Conservation (phyloP, 2,329 filamentous ascomycete genomes). For the Penicillium sp. region DNA sequence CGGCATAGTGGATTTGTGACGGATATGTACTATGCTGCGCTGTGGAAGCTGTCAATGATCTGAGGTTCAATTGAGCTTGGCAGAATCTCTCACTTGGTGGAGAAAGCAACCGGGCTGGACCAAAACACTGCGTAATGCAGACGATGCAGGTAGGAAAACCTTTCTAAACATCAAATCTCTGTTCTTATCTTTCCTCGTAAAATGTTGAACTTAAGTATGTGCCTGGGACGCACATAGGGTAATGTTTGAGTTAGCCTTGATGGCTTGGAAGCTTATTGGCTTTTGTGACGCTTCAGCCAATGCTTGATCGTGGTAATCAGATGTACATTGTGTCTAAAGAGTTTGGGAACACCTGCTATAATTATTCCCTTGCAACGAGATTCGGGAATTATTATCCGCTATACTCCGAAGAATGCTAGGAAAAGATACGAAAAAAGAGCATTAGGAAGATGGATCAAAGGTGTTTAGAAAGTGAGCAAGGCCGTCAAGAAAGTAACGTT, state of each 20-base stretch:
- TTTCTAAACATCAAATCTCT: not conserved
- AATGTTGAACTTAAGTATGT: not conserved
- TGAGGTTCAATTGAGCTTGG: conserved; percentile 7
- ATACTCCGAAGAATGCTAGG: too few species aligned
- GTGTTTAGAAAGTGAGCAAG: too few species aligned
- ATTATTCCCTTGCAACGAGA: too few species aligned
- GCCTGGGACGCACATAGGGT: not conserved
- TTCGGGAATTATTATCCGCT: too few species aligned
- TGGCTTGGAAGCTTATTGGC: not conserved
- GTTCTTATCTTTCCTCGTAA: not conserved
- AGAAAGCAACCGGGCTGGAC: conserved; percentile 24
- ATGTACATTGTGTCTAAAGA: too few species aligned
- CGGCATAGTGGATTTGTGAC: conserved; percentile 36
- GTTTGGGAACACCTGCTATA: too few species aligned
- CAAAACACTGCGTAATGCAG: conserved; percentile 5
- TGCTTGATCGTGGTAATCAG: not conserved
- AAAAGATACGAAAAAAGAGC: too few species aligned
- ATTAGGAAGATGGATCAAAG: too few species aligned
- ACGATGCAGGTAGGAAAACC: not conserved
- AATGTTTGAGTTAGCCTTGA: not conserved
- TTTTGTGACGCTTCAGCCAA: not conserved
- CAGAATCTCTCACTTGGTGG: conserved; percentile 23
- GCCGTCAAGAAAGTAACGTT: too few species aligned
- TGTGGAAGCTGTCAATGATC: conserved; percentile 12
- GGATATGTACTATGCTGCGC: not conserved